Evolutionary conservation across 2,329 filamentous ascomycete genomes (phyloP).

Genomic region (Verruconis gallopava): DNA sequence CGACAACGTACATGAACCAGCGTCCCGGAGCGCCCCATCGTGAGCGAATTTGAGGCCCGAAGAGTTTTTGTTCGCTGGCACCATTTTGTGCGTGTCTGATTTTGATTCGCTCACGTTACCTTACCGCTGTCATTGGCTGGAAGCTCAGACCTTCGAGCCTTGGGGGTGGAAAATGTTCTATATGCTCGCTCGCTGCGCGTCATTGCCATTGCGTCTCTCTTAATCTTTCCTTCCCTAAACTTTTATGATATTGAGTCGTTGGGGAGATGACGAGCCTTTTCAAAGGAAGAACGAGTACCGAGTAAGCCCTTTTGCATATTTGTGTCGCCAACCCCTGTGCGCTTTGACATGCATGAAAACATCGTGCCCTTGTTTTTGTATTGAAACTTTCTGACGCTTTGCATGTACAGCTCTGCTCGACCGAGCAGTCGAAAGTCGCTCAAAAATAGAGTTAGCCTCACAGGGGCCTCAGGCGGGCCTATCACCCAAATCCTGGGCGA

Average conservation of each 20-base stretch:
- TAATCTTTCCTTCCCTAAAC: too few species aligned
- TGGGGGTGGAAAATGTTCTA: too few species aligned
- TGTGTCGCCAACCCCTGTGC: too few species aligned
- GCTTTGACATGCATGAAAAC: too few species aligned
- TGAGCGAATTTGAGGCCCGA: neutral
- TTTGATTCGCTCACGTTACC: neutral
- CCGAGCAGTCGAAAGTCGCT: neutral
- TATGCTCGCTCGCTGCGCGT: too few species aligned
- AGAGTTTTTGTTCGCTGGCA: neutral
- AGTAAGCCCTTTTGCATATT: too few species aligned
- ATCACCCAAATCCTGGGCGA: too few species aligned
- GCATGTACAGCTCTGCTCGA: neutral
- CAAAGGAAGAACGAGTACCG: neutral
- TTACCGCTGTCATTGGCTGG: neutral
- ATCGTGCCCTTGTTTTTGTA: neutral
- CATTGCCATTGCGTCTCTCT: too few species aligned
- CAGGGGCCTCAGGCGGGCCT: too few species aligned
- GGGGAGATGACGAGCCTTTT: neutral
- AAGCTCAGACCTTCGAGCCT: too few species aligned
- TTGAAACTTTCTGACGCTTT: neutral
- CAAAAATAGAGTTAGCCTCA: neutral
- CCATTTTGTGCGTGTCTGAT: neutral
- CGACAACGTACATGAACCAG: neutral
- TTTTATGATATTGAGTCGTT: too few species aligned
- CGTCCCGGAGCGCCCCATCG: neutral